Evolutionary conservation across 2,329 filamentous ascomycete species (phyloP), one percentile per base, ranked within the genome.

Genomic region (Sphaerulina musiva): DNA sequence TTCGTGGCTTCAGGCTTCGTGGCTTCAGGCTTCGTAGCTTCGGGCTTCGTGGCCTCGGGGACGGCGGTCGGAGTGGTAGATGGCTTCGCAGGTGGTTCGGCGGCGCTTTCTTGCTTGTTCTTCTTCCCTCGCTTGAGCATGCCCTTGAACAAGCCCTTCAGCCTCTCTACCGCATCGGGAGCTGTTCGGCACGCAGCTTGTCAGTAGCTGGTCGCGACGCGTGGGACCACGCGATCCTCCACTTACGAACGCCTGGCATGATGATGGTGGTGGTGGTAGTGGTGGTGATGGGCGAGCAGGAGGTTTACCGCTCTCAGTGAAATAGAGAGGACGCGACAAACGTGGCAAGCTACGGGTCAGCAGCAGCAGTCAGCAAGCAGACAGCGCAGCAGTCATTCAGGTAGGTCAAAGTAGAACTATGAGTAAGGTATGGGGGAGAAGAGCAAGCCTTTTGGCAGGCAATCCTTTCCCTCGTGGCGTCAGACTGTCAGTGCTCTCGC

Each of bases 171-270:
- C 51, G 60, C 59, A 49, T 62, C 59, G 34, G 60, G 60, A 54
- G 60, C 59, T 61, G 55, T 14, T 26, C 40, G 20, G 9, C 8
- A n/a, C 32, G 38, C 44, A 10, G 36, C 40, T 48, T 10, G 47
- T 52, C 45, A 52, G 50, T 53, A 31, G 29, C 14, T 36, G 39
- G 17, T 20, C 31, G 14, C 29, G 45, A 51, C 46, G 38, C 39
- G 31, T 23, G 43, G 10, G 36, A 32, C 45, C 20, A 50, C 41
- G 40, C 39, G 39, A 41, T 46, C 34, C 14, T 47, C 29, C 34
- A 61, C 59, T 56, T 48, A 61, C 59, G 59, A 49, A 61, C 57
- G 44, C 59, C 59, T 32, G 59, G 59, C 59, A 61, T 61, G 31
- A 61, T 61, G 31, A 9, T 29, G 48, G 31, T 32, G 47, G 36